A percentile compares a stretch with the other conserved stretches of the same genome.
Evolutionary conservation across 2,329 filamentous ascomycete species (phyloP).

Genomic region (Diaporthe longicolla): DNA sequence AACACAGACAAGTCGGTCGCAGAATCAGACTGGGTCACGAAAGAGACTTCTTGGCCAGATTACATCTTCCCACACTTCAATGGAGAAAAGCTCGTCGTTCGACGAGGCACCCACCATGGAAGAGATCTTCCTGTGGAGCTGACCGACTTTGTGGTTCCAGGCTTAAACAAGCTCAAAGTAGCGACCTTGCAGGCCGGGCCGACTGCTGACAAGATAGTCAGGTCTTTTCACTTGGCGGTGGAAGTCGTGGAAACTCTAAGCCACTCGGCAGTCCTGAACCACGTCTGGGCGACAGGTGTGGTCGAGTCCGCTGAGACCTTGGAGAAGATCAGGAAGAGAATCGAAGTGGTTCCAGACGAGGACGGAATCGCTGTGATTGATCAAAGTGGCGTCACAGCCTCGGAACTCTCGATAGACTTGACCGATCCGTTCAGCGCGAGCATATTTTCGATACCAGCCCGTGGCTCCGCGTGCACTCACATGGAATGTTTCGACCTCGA

Average conservation of each 20-base stretch:
- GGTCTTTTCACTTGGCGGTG: constrained; percentile 75
- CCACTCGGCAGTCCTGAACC: constrained; percentile 59
- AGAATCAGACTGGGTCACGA: constrained; percentile 72
- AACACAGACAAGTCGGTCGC: constrained; percentile 47
- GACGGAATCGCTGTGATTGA: constrained; percentile 75
- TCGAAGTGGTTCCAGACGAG: constrained; percentile 61
- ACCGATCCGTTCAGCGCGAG: constrained; percentile 76
- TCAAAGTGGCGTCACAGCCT: constrained; percentile 49
- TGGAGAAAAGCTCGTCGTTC: constrained; percentile 65
- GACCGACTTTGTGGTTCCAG: constrained; percentile 70
- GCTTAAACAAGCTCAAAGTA: constrained; percentile 74
- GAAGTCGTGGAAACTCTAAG: constrained; percentile 75
- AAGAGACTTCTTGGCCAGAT: constrained; percentile 79
- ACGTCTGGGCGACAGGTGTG: constrained; percentile 54
- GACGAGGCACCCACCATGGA: constrained; percentile 79
- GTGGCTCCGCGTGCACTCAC: constrained; percentile 79
- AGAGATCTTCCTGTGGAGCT: constrained; percentile 84
- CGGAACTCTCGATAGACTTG: constrained; percentile 71
- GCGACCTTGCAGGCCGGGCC: constrained; percentile 53
- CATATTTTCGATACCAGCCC: constrained; percentile 80
- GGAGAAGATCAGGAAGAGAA: constrained; percentile 67
- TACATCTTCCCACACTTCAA: constrained; percentile 81
- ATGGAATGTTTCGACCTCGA: constrained; percentile 92
- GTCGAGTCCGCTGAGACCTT: constrained; percentile 65
- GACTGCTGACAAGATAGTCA: constrained; percentile 38